Percentiles rank a stretch among this genome's conserved stretches.
phyloP scores from a whole-genome alignment of 1,139 yeast genomes.

The Yamadazyma diospyri region DNA sequence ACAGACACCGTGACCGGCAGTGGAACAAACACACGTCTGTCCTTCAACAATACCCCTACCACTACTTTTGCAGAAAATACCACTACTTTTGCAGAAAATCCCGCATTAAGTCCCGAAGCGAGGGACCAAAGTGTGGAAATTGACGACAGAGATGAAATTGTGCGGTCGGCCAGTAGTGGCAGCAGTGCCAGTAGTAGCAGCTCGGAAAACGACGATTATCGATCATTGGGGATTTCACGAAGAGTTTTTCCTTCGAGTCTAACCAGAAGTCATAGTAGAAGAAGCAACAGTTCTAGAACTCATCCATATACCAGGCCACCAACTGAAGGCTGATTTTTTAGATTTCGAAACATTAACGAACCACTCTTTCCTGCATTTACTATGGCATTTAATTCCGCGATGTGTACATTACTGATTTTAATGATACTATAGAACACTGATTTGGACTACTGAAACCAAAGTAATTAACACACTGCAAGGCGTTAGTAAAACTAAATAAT shows the following conservation, averaged over 20 bases:
- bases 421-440: too few species aligned
- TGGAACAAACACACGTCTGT: too few species aligned
- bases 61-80: background rate
- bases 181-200: constrained; percentile 2
- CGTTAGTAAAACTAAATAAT: too few species aligned
- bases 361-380: too few species aligned
- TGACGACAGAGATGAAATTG: constrained; percentile 1
- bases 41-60: too few species aligned
- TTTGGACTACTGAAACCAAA: too few species aligned
- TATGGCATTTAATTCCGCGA: too few species aligned
- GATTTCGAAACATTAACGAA: too few species aligned
- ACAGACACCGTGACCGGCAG: too few species aligned
- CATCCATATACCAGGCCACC: constrained; percentile 30
- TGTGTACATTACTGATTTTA: too few species aligned
- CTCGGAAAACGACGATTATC: constrained; percentile 3
- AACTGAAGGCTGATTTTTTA: constrained; percentile 7
- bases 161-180: background rate
- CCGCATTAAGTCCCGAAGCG: too few species aligned
- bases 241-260: constrained; percentile 1
- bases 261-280: constrained; percentile 15
- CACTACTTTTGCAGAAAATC: background rate
- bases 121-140: background rate
- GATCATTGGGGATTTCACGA: background rate
- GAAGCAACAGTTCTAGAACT: constrained; percentile 19
- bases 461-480: too few species aligned